Percentiles rank a stretch among this genome's conserved stretches.
These are phyloP conservation scores for Krasilnikovozyma curviuscula DNA, from an alignment of 768 basidiomycete genomes.

Conservation along the genomic window DNA sequence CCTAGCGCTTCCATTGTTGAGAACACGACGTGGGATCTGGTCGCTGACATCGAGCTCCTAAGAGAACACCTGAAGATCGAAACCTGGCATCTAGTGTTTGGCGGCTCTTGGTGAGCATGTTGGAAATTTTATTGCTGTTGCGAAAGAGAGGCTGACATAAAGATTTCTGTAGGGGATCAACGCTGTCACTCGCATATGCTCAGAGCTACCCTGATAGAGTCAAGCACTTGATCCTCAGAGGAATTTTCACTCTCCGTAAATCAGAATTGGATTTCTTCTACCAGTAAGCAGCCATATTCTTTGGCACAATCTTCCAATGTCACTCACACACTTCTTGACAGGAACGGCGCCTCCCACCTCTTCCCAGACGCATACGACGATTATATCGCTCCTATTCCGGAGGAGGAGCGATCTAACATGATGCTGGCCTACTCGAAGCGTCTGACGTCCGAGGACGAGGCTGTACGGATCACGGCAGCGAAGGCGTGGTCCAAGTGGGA, in stretches of 20 bases:
- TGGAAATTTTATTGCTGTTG: neutral
- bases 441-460: constrained; percentile 51
- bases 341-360: constrained; percentile 48
- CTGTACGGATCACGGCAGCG: constrained; percentile 46
- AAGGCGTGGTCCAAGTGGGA: constrained; percentile 84
- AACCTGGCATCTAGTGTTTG: constrained; percentile 89
- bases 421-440: constrained; percentile 65
- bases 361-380: constrained; percentile 87
- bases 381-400: constrained; percentile 60
- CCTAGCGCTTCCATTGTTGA: constrained; percentile 56
- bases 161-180: constrained; percentile 44
- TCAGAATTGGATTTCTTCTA: constrained; percentile 82
- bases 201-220: constrained; percentile 70
- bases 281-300: constrained; percentile 27
- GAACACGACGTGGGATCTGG: constrained; percentile 51
- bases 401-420: constrained; percentile 57
- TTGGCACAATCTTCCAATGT: neutral
- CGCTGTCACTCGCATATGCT: constrained; percentile 65
- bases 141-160: neutral
- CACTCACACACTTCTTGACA: neutral
- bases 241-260: constrained; percentile 71
- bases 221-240: constrained; percentile 54
- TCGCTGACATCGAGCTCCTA: constrained; percentile 69
- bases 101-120: constrained; percentile 50
- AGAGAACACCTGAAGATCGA: constrained; percentile 55